Base-by-base conservation (phyloP, 495 filamentous ascomycete species). In the Neurospora sp. region DNA sequence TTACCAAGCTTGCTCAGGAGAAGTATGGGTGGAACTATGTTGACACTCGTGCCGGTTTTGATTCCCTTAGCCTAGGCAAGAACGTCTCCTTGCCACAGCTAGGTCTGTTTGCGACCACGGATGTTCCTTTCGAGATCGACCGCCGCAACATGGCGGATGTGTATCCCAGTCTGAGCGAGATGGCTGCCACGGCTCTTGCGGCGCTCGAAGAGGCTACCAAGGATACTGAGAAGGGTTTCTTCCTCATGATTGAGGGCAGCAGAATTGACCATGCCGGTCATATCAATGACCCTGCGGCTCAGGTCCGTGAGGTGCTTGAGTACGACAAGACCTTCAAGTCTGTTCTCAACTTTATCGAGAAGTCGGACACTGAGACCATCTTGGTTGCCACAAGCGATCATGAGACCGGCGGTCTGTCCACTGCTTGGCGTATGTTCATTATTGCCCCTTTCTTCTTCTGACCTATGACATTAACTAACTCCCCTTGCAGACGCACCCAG, bases 221-320 rank as follows among this genome's bases (percentile, higher is more conserved):
- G 78, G 87, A 93, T 77, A 93, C 88, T 71, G 93, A 98, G 35
- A 88, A 97, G 80, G 96, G 96, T 1, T 99, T 99, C 86, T 98
- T 99, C 84, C 80, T 99, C 72, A 96, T 99, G 95, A 95, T 99
- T 73, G 96, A 99, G 80, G 96, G 96, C 6, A 94, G 92, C 75
- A 87, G 96, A 40, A 98, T 99, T 75, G 96, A 99, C 75, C 96
- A 99, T 80, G 94, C 96, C 3, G 96, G 94, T 14, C 96, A 99
- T 77, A 89, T 88, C 70, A 99, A 99, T 76, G 96, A 99, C 78
- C 96, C 96, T 2, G 94, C 92, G 12, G 94, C 96, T 0, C 96
- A 98, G 79, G 96, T 98, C 10, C 89, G 95, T 72, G 96, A 99
- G 78, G 94, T 98, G 1, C 83, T 98, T 7, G 94, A 92, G 44